A percentile compares a stretch with the other conserved stretches of the same genome.
Evolutionary conservation across 352 stramenopile genomes (phyloP).

Genomic region (Pythium monospermum): DNA sequence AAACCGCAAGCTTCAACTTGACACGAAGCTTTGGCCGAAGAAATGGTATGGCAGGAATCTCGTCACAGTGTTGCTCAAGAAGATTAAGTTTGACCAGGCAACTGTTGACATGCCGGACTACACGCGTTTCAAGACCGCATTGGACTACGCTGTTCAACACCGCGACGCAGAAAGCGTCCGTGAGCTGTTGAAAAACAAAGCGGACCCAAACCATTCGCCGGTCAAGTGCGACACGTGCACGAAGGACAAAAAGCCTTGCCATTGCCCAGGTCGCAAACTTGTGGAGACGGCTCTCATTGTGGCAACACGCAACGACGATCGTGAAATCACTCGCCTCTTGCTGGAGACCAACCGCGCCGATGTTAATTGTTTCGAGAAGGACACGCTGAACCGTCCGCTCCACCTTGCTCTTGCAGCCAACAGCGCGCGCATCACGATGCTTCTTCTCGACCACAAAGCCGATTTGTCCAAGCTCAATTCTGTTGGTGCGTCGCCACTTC

Average conservation of each 20-base stretch:
- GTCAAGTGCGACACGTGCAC: slow-evolving; percentile 36
- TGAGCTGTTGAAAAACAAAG: slow-evolving; percentile 30
- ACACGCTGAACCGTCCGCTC: slow-evolving; percentile 36
- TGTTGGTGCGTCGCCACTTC: slow-evolving; percentile 33
- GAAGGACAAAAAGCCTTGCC: slow-evolving; percentile 23
- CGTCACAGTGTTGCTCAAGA: slow-evolving; percentile 41
- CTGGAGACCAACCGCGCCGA: slow-evolving; percentile 33
- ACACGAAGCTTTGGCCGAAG: slow-evolving; percentile 22
- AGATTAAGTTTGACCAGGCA: slow-evolving; percentile 27
- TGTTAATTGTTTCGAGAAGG: slow-evolving; percentile 36
- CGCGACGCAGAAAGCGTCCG: slow-evolving; percentile 35
- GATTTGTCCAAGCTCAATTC: slow-evolving; percentile 39
- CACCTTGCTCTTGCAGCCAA: slow-evolving; percentile 44
- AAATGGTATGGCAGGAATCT: slow-evolving; percentile 57
- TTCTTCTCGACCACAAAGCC: slow-evolving; percentile 40
- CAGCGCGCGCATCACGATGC: slow-evolving; percentile 31
- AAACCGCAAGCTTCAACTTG: slow-evolving; percentile 32
- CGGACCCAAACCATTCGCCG: slow-evolving; percentile 49
- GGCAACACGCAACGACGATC: slow-evolving; percentile 30
- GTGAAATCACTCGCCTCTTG: slow-evolving; percentile 32
- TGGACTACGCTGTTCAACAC: slow-evolving; percentile 50
- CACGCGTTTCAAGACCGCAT: slow-evolving; percentile 43
- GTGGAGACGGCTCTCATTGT: slow-evolving; percentile 43
- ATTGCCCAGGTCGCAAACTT: slow-evolving; percentile 31
- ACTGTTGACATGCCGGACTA: slow-evolving; percentile 46